phyloP scores from a whole-genome alignment of 2,329 filamentous ascomycete genomes.

The Sodiomyces alkalinus region DNA sequence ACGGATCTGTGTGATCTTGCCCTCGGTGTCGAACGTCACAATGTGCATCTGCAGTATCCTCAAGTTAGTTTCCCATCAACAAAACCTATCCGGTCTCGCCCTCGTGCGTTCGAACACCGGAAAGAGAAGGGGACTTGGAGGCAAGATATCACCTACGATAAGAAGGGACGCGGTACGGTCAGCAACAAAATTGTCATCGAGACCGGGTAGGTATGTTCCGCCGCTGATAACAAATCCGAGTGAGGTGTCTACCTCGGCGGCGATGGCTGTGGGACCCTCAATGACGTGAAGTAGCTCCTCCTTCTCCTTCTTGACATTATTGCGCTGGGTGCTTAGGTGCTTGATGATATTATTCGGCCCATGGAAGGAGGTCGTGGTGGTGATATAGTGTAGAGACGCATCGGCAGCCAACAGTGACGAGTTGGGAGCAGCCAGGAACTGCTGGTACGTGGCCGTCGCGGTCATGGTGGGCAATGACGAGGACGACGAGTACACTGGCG shows the following conservation, averaged over 20 bases:
- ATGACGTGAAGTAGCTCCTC: slow-evolving; percentile 62
- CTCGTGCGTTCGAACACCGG: too few species aligned
- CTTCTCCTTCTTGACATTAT: slow-evolving; percentile 68
- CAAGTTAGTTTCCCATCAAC: too few species aligned
- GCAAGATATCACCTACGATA: slow-evolving; percentile 46
- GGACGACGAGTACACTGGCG: too few species aligned
- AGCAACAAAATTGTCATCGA: slow-evolving; percentile 89
- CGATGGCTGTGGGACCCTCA: slow-evolving; percentile 54
- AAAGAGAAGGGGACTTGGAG: neutral
- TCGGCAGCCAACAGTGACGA: slow-evolving; percentile 46
- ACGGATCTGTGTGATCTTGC: slow-evolving; percentile 75
- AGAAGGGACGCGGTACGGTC: slow-evolving; percentile 67
- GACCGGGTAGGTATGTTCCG: slow-evolving; percentile 70
- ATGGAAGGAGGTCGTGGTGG: slow-evolving; percentile 62
- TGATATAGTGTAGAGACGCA: slow-evolving; percentile 73
- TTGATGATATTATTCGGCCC: slow-evolving; percentile 65
- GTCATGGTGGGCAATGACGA: slow-evolving; percentile 18
- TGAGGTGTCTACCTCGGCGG: slow-evolving; percentile 65
- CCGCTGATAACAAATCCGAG: slow-evolving; percentile 71
- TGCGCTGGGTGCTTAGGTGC: slow-evolving; percentile 57
- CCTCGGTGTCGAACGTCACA: slow-evolving; percentile 61
- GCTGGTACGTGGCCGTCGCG: slow-evolving; percentile 40
- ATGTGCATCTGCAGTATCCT: slow-evolving; percentile 67
- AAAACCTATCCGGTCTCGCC: too few species aligned
- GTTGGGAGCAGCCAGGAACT: slow-evolving; percentile 55